Base-by-base conservation (phyloP, 140 eudicot genomes). In the Senecio squalidus region DNA sequence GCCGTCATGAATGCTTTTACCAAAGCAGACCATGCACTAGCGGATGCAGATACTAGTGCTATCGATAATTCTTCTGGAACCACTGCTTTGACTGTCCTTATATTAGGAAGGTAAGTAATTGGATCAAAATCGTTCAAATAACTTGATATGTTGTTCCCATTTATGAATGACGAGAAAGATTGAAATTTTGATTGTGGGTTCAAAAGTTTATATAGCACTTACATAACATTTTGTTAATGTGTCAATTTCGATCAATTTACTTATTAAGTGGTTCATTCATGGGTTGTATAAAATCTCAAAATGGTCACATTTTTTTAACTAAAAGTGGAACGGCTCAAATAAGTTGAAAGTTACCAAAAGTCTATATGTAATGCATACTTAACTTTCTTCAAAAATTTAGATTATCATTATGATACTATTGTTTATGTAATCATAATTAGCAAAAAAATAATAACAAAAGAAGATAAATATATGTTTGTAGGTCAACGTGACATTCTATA, bases 61-160 rank as follows among this genome's bases (percentile, higher is more conserved):
- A 75, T 86, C 0, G 95, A 86, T 46, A 79, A 61, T 39, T 72
- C 95, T 15, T 86, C 91, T 8, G 95, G 95, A 40, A 86, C 95
- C 38, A 86, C 95, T 50, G 95, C 82, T 46, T 54, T 86, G 34
- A 82, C 87, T 34, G 83, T 81, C 10, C 86, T 86, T 30, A 64
- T 82, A 6, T 63, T 86, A 55, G 95, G 91, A 79, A 51, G 87
- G 95, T 86, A 66, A 70, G 78, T 47, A 50, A 41, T 22, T 16
- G 6, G 18, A 4, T 51, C 27, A 28, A 21, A 3, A 14, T 23
- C 0, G 6, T 46, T 4, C 26, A 39, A 6, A 39, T 26, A 16
- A 27, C 34, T 7, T 60, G 40, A 59, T 1, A n/a, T 33, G 9
- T 22, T 2, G n/a, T 14, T 4, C 29, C 30, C 3, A 62, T 62